Evolutionary conservation across 1,139 yeast species (phyloP).

Genomic region (Saccharomyces hybrid): DNA sequence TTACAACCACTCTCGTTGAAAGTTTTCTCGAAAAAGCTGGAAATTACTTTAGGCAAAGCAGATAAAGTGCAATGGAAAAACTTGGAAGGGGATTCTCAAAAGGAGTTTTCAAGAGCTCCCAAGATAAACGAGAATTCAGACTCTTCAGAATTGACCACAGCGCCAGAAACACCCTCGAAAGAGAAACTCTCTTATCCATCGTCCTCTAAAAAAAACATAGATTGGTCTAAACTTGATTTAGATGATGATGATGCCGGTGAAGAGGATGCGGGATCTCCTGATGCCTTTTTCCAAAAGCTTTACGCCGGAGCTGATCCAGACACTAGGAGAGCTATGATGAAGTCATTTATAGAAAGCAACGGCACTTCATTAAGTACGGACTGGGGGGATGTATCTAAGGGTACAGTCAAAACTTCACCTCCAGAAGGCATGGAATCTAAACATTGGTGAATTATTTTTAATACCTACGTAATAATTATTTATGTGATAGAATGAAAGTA

Average conservation of each 20-base stretch:
- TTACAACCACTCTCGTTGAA: slow-evolving; percentile 39
- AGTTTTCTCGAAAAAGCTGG: slow-evolving; percentile 69
- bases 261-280: slow-evolving; percentile 38
- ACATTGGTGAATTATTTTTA: slow-evolving; percentile 26
- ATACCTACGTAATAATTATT: not conserved
- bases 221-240: slow-evolving; percentile 65
- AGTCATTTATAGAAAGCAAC: slow-evolving; percentile 84
- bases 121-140: not conserved
- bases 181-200: slow-evolving; percentile 44
- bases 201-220: slow-evolving; percentile 50
- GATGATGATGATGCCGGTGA: slow-evolving; percentile 40
- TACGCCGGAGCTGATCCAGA: slow-evolving; percentile 83
- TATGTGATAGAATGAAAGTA: not conserved
- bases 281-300: slow-evolving; percentile 66
- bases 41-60: slow-evolving; percentile 40
- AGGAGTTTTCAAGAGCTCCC: not conserved
- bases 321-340: slow-evolving; percentile 91
- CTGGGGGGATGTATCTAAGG: slow-evolving; percentile 78
- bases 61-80: slow-evolving; percentile 34
- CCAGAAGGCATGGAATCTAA: slow-evolving; percentile 62
- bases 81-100: slow-evolving; percentile 21
- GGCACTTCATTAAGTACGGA: slow-evolving; percentile 92
- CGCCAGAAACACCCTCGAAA: not conserved
- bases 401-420: slow-evolving; percentile 61
- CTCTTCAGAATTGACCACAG: slow-evolving; percentile 1